These are phyloP conservation scores for Rhodocollybia butyracea DNA, from an alignment of 768 basidiomycete species.

Conservation along the genomic window DNA sequence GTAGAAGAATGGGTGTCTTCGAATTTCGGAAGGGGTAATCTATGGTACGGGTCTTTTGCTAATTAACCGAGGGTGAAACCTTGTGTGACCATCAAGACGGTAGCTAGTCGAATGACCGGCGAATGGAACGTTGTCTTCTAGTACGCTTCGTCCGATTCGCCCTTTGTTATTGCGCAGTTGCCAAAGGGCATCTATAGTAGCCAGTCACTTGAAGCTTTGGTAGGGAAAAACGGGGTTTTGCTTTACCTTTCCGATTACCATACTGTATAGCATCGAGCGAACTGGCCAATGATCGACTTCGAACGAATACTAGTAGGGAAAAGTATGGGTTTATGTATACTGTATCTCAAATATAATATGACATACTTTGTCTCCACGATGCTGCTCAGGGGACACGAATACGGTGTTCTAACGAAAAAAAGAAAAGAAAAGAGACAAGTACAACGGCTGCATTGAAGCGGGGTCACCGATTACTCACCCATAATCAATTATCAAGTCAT, in stretches of 20 bases:
- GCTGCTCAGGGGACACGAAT: constrained; percentile 19
- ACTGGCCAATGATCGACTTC: constrained; percentile 67
- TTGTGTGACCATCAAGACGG: neutral
- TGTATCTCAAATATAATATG: too few species aligned
- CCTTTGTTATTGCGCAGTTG: constrained; percentile 4
- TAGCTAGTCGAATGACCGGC: neutral
- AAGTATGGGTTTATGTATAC: too few species aligned
- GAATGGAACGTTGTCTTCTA: constrained; percentile 11
- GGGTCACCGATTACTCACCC: too few species aligned
- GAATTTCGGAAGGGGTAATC: constrained; percentile 4
- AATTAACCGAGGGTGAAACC: constrained; percentile 5
- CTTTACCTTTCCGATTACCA: constrained; percentile 49
- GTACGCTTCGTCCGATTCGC: constrained; percentile 7
- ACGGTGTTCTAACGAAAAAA: too few species aligned
- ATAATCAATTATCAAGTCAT: constrained; percentile 13
- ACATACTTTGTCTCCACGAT: constrained; percentile 10
- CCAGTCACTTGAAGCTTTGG: too few species aligned
- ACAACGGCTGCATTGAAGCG: too few species aligned
- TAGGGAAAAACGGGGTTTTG: too few species aligned
- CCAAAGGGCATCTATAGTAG: constrained; percentile 11
- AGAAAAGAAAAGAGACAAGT: too few species aligned
- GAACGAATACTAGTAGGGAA: constrained; percentile 18
- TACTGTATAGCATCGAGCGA: constrained; percentile 64
- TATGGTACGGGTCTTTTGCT: constrained; percentile 5
- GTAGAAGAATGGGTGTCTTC: constrained; percentile 8